A percentile compares a stretch with the other conserved stretches of the same genome.
These are phyloP conservation scores for Phytophthora tubulina DNA, from an alignment of 352 stramenopile species.

Conservation along the genomic window DNA sequence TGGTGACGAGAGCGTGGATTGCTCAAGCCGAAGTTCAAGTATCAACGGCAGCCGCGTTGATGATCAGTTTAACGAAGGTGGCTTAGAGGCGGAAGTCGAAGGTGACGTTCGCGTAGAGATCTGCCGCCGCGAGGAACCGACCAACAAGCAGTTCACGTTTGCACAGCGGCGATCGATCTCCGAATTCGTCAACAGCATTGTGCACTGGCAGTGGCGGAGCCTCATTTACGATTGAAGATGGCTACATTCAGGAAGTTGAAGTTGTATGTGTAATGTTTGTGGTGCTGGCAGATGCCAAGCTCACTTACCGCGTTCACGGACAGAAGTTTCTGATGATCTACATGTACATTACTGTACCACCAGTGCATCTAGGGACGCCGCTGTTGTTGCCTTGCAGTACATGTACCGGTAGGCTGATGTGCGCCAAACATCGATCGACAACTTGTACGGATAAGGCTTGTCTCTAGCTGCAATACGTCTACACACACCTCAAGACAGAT, in stretches of 20 bases:
- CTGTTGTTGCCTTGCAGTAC: neutral
- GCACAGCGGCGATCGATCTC: conserved; percentile 84
- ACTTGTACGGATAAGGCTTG: conserved; percentile 14
- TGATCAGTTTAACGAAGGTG: conserved; percentile 34
- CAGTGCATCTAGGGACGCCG: neutral
- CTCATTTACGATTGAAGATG: conserved; percentile 85
- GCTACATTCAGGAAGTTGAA: conserved; percentile 40
- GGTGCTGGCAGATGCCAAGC: neutral
- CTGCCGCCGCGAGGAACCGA: conserved; percentile 84
- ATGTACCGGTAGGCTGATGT: no score
- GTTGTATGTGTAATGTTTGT: conserved; percentile 33
- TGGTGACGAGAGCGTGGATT: conserved; percentile 32
- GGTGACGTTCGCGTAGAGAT: conserved; percentile 76
- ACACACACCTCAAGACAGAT: conserved; percentile 36
- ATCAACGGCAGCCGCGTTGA: conserved; percentile 27
- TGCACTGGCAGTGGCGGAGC: conserved; percentile 90
- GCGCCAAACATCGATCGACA: conserved; percentile 13
- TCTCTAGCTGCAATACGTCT: conserved; percentile 27
- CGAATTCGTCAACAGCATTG: conserved; percentile 89
- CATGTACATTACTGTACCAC: neutral
- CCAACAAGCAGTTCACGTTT: conserved; percentile 82
- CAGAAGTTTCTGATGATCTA: neutral
- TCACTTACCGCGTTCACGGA: conserved; percentile 4
- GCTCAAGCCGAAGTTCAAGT: conserved; percentile 33
- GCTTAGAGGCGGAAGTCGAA: conserved; percentile 44